Evolutionary conservation across 106 monocot species (phyloP), one percentile per base, ranked within the genome.

Genomic region (Cymbidium sinense): DNA sequence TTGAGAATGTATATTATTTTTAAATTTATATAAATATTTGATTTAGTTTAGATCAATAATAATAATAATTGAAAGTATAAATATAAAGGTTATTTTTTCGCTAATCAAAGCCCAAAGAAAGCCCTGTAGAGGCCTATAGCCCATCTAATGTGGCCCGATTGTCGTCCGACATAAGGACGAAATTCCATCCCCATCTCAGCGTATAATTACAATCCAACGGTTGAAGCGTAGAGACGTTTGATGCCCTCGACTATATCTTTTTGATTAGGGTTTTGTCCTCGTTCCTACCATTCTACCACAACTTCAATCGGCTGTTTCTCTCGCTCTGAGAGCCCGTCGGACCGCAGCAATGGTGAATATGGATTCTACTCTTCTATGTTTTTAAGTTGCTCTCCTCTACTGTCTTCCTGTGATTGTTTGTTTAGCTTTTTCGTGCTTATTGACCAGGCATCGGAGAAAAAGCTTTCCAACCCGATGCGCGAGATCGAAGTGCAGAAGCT

Each of bases 401-500:
- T 5, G 17, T 36, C 9, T 71, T n/a, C n/a, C 5, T 5, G 35
- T 35, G 34, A 21, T 21, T 71, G 7, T 18, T 71, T 12, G 27
- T 74, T 44, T 2, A 3, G 5, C 1, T 44, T 74, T 41, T 43
- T 3, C 20, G 9, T 6, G n/a, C 9, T 74, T 2, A 27, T 5
- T n/a, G n/a, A n/a, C n/a, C n/a, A n/a, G n/a, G n/a, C 76, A 15
- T 67, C 76, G n/a, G 81, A 81, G 50, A 81, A 76, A 76, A 81
- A 81, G 81, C 81, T 76, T 5, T 34, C 81, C 47, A 76, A 81
- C 37, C 81, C 81, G 1, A 81, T 81, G 81, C 43, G 81, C 36
- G 81, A 81, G 51, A 81, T 81, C 50, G 76, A 81, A 67, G 81
- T 81, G 12, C 81, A 81, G 81, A 81, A 81, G 76, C 81, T 81